Evolutionary conservation across 2,329 filamentous ascomycete genomes (phyloP).

Genomic region (Ophioceras dolichostomum): DNA sequence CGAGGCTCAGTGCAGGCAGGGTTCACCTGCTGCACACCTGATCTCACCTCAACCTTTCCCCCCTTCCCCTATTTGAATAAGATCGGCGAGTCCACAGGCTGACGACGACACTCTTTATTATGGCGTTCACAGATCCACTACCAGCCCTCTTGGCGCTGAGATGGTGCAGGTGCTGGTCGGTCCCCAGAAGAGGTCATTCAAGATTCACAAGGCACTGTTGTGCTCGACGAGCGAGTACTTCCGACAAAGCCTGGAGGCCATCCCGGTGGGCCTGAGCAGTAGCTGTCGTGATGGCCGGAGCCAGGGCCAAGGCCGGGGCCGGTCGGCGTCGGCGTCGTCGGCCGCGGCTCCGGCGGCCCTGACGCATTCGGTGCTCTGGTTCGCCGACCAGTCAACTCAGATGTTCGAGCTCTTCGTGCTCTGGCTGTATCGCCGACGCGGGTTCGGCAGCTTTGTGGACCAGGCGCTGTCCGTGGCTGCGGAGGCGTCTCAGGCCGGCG

Average conservation of each 20-base stretch:
- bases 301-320: slow-evolving; percentile 5
- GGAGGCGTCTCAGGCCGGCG: slow-evolving; percentile 1
- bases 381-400: slow-evolving; percentile 32
- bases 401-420: slow-evolving; percentile 42
- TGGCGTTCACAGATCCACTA: slow-evolving; percentile 1
- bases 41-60: too few relatives aligned
- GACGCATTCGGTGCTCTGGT: slow-evolving; percentile 15
- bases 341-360: slow-evolving; percentile 12
- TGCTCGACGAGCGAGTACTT: slow-evolving; percentile 36
- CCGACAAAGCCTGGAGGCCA: slow-evolving; percentile 28
- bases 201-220: slow-evolving; percentile 24
- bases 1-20: too few relatives aligned
- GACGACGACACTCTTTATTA: too few relatives aligned
- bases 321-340: neutral
- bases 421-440: slow-evolving; percentile 33
- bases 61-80: too few relatives aligned
- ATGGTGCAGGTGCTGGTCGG: slow-evolving; percentile 18
- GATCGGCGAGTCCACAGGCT: too few relatives aligned
- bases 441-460: slow-evolving; percentile 31
- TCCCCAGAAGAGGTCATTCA: slow-evolving; percentile 15
- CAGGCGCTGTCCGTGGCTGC: slow-evolving; percentile 19
- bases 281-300: neutral
- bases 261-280: slow-evolving; percentile 10
- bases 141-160: slow-evolving; percentile 10
- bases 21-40: too few relatives aligned